Conservation (phyloP, 768 basidiomycete species). For the Rhodotorula toruloides region DNA sequence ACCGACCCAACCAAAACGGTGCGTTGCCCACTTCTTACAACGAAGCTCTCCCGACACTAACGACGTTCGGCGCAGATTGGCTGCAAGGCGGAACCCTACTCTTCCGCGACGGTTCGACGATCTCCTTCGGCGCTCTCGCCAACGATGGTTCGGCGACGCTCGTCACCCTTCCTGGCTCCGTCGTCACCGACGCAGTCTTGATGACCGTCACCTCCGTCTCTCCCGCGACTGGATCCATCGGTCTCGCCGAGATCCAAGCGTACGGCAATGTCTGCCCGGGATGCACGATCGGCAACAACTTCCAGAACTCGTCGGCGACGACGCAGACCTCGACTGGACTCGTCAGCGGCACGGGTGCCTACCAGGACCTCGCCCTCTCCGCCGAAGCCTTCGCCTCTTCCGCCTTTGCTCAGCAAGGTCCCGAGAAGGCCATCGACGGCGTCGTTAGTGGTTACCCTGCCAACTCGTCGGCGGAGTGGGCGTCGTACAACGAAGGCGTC, state of each 20-base stretch:
- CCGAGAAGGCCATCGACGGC: constrained; percentile 27
- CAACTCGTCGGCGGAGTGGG: constrained; percentile 21
- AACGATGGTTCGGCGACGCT: constrained; percentile 38
- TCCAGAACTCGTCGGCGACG: constrained; percentile 7
- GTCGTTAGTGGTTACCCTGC: constrained; percentile 23
- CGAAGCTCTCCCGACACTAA: not conserved
- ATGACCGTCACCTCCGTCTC: constrained; percentile 25
- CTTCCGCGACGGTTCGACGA: constrained; percentile 22
- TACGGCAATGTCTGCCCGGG: constrained; percentile 2
- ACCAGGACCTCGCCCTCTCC: constrained; percentile 22
- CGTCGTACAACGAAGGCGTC: constrained; percentile 9
- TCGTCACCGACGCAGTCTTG: constrained; percentile 15
- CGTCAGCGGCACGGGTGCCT: not conserved
- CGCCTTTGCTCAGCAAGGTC: constrained; percentile 7
- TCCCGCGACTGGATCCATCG: constrained; percentile 18
- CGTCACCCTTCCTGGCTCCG: constrained; percentile 13
- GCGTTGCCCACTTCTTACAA: not conserved
- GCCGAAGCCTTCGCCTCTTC: constrained; percentile 25
- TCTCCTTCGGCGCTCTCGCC: constrained; percentile 24
- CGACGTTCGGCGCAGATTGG: not conserved
- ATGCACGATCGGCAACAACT: constrained; percentile 7
- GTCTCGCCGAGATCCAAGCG: constrained; percentile 31
- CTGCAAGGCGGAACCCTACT: constrained; percentile 30
- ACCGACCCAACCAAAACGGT: constrained; percentile 29
- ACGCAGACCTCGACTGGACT: constrained; percentile 1